Percentiles rank a stretch among this genome's conserved stretches.
Conservation (phyloP, 495 filamentous ascomycete species). For the Terfezia boudieri region DNA sequence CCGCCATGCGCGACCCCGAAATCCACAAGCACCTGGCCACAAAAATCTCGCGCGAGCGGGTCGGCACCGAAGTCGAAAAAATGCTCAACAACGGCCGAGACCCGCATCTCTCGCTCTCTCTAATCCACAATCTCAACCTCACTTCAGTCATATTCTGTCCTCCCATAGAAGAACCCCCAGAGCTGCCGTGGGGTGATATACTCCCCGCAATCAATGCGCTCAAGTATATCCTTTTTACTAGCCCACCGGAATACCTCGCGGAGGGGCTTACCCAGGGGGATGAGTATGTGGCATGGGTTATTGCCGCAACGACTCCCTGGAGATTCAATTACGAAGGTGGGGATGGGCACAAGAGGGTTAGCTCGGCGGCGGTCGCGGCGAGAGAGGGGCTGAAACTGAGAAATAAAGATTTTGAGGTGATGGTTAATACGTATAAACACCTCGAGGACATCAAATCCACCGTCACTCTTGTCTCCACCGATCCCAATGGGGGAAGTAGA, state of each 20-base stretch:
- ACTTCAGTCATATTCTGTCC: slow-evolving; percentile 66
- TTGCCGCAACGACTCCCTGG: slow-evolving; percentile 60
- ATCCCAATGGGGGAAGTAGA: slow-evolving; percentile 19
- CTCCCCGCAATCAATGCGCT: too few species aligned
- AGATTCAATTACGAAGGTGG: slow-evolving; percentile 21
- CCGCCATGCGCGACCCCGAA: slow-evolving; percentile 48
- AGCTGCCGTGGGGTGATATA: slow-evolving; percentile 21
- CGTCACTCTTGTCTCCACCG: slow-evolving; percentile 10
- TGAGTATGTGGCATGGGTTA: slow-evolving; percentile 47
- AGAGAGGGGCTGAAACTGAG: slow-evolving; percentile 59
- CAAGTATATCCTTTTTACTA: too few species aligned
- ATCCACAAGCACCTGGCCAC: slow-evolving; percentile 55
- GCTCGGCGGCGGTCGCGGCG: slow-evolving; percentile 32
- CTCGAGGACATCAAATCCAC: slow-evolving; percentile 34
- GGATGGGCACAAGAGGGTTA: slow-evolving; percentile 24
- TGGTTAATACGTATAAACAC: slow-evolving; percentile 40
- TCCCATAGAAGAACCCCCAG: slow-evolving; percentile 22
- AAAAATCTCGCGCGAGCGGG: slow-evolving; percentile 82
- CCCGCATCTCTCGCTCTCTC: slow-evolving; percentile 41
- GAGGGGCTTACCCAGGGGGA: slow-evolving; percentile 25
- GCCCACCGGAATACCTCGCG: slow-evolving; percentile 30
- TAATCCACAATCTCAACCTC: slow-evolving; percentile 50
- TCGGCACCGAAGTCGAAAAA: slow-evolving; percentile 68
- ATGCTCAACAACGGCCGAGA: slow-evolving; percentile 59
- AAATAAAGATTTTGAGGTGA: slow-evolving; percentile 43